Evolutionary conservation across 2,329 filamentous ascomycete species (phyloP).

Genomic region (Fusarium stilboides): DNA sequence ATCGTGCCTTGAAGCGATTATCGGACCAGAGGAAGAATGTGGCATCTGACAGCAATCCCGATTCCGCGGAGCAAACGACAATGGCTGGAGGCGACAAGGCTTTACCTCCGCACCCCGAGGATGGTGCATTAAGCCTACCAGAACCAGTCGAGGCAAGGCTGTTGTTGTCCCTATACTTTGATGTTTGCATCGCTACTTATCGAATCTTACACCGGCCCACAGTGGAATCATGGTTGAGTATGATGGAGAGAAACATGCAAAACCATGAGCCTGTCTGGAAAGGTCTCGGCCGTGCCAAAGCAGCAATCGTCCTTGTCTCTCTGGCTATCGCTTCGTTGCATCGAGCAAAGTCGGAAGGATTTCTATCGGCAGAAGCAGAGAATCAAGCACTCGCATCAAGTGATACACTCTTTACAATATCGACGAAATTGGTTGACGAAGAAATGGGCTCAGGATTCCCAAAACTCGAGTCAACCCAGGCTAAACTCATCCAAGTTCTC

Average conservation of each 20-base stretch:
- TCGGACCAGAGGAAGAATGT: not conserved
- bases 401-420: not conserved
- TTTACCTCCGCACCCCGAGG: not conserved
- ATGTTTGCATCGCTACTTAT: conserved; percentile 71
- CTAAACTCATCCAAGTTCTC: conserved; percentile 69
- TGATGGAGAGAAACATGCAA: conserved; percentile 54
- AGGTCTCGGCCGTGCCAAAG: not conserved
- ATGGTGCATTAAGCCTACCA: not conserved
- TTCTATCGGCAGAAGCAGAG: not conserved
- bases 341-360: not conserved
- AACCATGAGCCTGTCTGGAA: not conserved
- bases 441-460: not conserved
- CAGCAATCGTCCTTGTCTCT: not conserved
- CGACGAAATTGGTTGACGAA: not conserved
- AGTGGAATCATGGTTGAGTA: conserved; percentile 62
- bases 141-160: not conserved
- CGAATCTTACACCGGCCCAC: conserved; percentile 68
- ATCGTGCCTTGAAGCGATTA: conserved; percentile 2
- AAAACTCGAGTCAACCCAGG: conserved; percentile 56
- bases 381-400: not conserved
- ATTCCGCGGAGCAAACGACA: not conserved
- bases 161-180: conserved; percentile 68
- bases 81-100: not conserved
- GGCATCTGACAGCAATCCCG: not conserved
- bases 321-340: not conserved